These are phyloP conservation scores for Mortierella sp. DNA, from an alignment of 371 early-diverging fungal species.

Conservation along the genomic window DNA sequence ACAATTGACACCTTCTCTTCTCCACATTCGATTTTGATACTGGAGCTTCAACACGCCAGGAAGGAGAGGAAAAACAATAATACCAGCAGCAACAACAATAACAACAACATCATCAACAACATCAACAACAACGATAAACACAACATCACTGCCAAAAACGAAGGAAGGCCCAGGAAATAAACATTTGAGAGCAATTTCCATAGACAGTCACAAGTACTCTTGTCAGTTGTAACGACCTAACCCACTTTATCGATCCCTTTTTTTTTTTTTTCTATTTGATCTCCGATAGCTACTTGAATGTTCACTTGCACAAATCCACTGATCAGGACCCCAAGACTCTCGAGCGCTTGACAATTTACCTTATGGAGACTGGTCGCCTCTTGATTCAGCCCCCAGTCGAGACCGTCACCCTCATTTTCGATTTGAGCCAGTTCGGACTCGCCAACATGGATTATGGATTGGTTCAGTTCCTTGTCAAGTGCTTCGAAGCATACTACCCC, in stretches of 20 bases:
- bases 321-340: constrained; percentile 70
- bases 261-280: not conserved
- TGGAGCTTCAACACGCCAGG: not conserved
- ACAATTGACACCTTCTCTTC: not conserved
- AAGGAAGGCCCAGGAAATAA: not conserved
- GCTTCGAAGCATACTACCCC: constrained; percentile 91
- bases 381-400: constrained; percentile 81
- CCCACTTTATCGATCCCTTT: not conserved
- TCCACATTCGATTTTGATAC: not conserved
- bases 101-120: not conserved
- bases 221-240: not conserved
- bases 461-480: constrained; percentile 84
- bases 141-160: not conserved
- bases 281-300: constrained; percentile 69
- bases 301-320: constrained; percentile 67
- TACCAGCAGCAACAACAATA: not conserved
- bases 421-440: constrained; percentile 84
- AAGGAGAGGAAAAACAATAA: not conserved
- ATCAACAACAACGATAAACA: too few relatives aligned
- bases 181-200: not conserved
- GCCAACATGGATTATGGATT: constrained; percentile 81
- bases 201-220: not conserved
- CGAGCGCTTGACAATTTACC: constrained; percentile 75
- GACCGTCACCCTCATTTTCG: constrained; percentile 83
- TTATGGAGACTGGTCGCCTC: constrained; percentile 87